Conservation (phyloP, 1,284 basidiomycete species). For the Cryptococcus sp. region DNA sequence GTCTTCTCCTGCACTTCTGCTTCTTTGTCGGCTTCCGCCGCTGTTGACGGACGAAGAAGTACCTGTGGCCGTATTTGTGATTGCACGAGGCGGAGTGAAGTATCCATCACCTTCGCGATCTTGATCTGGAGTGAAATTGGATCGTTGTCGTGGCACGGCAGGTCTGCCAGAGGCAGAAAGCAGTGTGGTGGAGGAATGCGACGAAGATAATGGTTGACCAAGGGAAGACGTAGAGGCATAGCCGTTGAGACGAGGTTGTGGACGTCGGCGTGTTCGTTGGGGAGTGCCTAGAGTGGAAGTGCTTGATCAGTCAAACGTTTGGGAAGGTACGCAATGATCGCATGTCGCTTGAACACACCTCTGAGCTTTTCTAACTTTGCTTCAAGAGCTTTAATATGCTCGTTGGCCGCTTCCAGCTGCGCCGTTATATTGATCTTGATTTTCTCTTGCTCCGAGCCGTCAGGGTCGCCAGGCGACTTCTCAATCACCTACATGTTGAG, state of each 20-base stretch:
- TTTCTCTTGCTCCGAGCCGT: conserved; percentile 38
- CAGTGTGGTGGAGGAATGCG: conserved; percentile 25
- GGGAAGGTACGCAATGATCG: background rate
- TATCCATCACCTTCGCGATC: conserved; percentile 9
- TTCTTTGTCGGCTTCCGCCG: background rate
- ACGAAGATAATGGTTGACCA: conserved; percentile 25
- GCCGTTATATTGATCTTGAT: conserved; percentile 46
- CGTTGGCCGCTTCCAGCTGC: conserved; percentile 49
- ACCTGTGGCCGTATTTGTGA: background rate
- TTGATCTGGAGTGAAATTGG: conserved; percentile 30
- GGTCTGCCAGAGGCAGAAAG: conserved; percentile 34
- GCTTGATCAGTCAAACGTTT: no score
- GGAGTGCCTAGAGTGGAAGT: conserved; percentile 24
- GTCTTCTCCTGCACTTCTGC: conserved; percentile 17
- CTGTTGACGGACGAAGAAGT: background rate
- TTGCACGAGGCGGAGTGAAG: conserved; percentile 1
- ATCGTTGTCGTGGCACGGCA: conserved; percentile 29
- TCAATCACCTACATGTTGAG: conserved; percentile 39
- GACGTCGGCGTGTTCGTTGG: conserved; percentile 30
- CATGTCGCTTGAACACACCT: conserved; percentile 13
- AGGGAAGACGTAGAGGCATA: conserved; percentile 37
- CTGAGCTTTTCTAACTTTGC: conserved; percentile 40
- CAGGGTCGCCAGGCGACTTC: conserved; percentile 28
- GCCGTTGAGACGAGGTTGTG: conserved; percentile 41
- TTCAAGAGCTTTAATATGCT: conserved; percentile 46